These are phyloP conservation scores for Ustilago bromivora DNA, from an alignment of 1,284 basidiomycete genomes.

Conservation along the genomic window DNA sequence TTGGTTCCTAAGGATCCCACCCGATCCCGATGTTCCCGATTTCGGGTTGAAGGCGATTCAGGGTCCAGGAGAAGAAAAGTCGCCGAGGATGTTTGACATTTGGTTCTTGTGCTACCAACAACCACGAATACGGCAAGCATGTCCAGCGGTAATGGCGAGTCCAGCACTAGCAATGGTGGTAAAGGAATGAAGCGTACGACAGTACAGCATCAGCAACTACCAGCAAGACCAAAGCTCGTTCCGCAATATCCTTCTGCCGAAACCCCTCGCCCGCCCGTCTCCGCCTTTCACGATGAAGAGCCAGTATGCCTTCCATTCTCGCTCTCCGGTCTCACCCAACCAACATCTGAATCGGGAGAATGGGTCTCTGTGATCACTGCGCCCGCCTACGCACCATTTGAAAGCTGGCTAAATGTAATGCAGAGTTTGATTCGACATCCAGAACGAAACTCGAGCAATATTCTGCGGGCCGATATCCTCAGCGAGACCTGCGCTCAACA, in stretches of 20 bases:
- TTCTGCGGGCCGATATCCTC: conserved; percentile 63
- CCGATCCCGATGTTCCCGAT: not conserved
- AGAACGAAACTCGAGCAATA: conserved; percentile 62
- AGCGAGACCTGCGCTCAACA: conserved; percentile 9
- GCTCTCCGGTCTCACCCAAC: conserved; percentile 7
- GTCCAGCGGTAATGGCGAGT: conserved; percentile 26
- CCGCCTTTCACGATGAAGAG: not conserved
- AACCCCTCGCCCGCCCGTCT: not conserved
- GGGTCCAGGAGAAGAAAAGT: conserved; percentile 26
- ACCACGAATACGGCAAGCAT: not conserved
- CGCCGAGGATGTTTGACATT: conserved; percentile 8
- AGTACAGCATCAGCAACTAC: conserved; percentile 39
- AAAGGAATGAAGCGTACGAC: conserved; percentile 14
- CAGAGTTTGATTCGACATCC: conserved; percentile 59
- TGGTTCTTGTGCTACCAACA: conserved; percentile 1
- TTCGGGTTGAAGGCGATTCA: not conserved
- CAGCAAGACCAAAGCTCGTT: conserved; percentile 36
- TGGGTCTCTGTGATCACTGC: conserved; percentile 46
- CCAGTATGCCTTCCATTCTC: conserved; percentile 3
- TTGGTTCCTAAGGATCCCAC: not conserved
- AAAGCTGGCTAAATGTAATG: conserved; percentile 57
- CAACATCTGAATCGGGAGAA: not conserved
- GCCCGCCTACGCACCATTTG: conserved; percentile 43
- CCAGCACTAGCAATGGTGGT: not conserved
- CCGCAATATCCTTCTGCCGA: conserved; percentile 33